Evolutionary conservation across 202 grass and related monocot species (phyloP).

Genomic region (Schoenoplectus triqueter): DNA sequence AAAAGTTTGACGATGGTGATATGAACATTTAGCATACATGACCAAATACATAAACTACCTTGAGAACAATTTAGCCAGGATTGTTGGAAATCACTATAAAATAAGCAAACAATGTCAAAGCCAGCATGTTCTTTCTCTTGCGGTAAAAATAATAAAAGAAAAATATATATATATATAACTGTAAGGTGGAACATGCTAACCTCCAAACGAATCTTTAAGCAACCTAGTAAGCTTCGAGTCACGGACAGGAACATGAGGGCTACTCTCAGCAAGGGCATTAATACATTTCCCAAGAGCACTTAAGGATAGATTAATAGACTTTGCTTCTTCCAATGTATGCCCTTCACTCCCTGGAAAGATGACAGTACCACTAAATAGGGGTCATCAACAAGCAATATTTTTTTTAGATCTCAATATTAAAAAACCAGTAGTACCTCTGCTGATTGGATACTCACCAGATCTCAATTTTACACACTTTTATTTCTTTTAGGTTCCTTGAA

Average conservation of each 20-base stretch:
- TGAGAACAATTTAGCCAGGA: background rate
- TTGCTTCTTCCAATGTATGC: slow-evolving; percentile 98
- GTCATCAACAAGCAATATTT: slow-evolving; percentile 24
- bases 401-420: slow-evolving; percentile 17
- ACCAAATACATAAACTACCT: background rate
- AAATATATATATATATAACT: background rate
- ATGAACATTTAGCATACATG: slow-evolving; percentile 7
- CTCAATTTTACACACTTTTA: background rate
- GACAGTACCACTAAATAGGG: slow-evolving; percentile 20
- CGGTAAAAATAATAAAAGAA: background rate
- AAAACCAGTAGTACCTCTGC: background rate
- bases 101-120: slow-evolving; percentile 15
- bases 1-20: slow-evolving; percentile 46
- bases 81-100: background rate
- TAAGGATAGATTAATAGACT: slow-evolving; percentile 97
- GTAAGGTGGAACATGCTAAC: slow-evolving; percentile 42
- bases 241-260: slow-evolving; percentile 90
- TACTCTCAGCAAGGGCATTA: slow-evolving; percentile 98
- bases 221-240: slow-evolving; percentile 99
- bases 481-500: background rate
- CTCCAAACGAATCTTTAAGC: slow-evolving; percentile 99
- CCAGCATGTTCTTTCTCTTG: background rate
- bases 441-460: background rate
- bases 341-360: slow-evolving; percentile 90
- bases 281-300: slow-evolving; percentile 98